Base-by-base conservation (phyloP, 179 eudicot species). In the Carnegiea gigantea region DNA sequence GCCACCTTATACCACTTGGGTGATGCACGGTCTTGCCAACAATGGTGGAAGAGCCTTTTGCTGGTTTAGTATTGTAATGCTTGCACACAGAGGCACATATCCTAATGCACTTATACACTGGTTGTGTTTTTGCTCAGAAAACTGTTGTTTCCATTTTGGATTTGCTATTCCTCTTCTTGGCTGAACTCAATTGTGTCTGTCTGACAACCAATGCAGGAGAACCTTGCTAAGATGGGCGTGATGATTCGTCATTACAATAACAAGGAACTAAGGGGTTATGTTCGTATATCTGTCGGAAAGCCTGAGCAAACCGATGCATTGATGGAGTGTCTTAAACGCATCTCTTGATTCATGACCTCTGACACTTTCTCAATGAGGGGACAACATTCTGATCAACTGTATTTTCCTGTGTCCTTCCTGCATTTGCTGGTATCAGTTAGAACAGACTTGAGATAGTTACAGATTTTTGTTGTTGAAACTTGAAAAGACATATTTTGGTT, bases 211-310 rank as follows among this genome's bases (percentile, higher is more conserved):
- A 76, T 79, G 48, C 92, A 96, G 99, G 99, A 94, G 89, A 97
- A 96, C 85, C 93, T 96, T 23, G 94, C 99, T 1, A 87, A 84
- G 74, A 93, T 90, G 98, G 99, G 97, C 4, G 91, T 96, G 81
- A 94, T 96, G 98, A 96, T 95, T 73, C 98, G 98, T 82, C 98
- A 95, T 88, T 95, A 94, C 89, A 91, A 90, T 77, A 95, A 89
- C 84, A 92, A 93, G 84, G 98, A 93, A 83, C 78, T 96, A 78
- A 85, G 85, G 65, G 91, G 97, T 80, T 96, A 90, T 85, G 98
- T 96, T 79, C 97, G 99, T 13, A 92, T 96, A 15, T 96, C 98
- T 21, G 99, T 94, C 65, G 99, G 99, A 64, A 96, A 96, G 87
- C 98, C 98, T 9, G 99, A 96, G 86, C 99, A 94, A 70, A 94